phyloP scores from a whole-genome alignment of 2,329 filamentous ascomycete species.

The Calonectria hongkongensis region DNA sequence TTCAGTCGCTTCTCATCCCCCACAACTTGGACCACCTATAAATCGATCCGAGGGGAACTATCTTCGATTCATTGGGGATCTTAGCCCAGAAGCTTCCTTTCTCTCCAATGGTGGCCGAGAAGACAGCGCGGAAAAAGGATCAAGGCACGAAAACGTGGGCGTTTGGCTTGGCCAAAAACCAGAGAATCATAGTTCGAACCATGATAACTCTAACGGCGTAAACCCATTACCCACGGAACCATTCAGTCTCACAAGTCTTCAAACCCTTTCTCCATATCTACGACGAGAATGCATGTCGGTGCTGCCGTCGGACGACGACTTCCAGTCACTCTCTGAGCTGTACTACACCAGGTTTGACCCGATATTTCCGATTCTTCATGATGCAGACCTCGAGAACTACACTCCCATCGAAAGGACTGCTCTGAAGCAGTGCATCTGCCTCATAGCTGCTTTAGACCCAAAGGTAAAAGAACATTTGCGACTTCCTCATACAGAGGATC shows the following conservation, averaged over 20 bases:
- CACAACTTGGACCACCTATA: neutral
- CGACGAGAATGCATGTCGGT: slow-evolving; percentile 34
- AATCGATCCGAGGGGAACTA: neutral
- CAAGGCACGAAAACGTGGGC: slow-evolving; percentile 24
- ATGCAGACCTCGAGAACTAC: slow-evolving; percentile 1
- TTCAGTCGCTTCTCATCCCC: neutral
- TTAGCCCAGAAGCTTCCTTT: slow-evolving; percentile 34
- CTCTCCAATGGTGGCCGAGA: slow-evolving; percentile 24
- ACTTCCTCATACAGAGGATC: slow-evolving; percentile 16
- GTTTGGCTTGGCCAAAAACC: slow-evolving; percentile 31
- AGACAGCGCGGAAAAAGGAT: slow-evolving; percentile 18
- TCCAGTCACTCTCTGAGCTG: slow-evolving; percentile 7
- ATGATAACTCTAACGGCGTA: neutral
- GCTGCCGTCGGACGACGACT: slow-evolving; percentile 20
- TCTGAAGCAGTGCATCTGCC: slow-evolving; percentile 30
- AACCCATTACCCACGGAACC: neutral
- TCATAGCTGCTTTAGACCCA: slow-evolving; percentile 28
- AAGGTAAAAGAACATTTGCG: neutral
- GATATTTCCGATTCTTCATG: slow-evolving; percentile 26
- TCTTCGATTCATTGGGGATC: slow-evolving; percentile 26
- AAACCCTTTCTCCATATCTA: slow-evolving; percentile 4
- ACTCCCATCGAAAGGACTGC: slow-evolving; percentile 21
- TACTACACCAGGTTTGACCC: slow-evolving; percentile 29
- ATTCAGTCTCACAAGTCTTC: neutral
- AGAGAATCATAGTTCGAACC: neutral